Percentiles rank a stretch among this genome's conserved stretches.
These are phyloP conservation scores for Zasmidium citrigriseum DNA, from an alignment of 2,329 filamentous ascomycete species.

Conservation along the genomic window DNA sequence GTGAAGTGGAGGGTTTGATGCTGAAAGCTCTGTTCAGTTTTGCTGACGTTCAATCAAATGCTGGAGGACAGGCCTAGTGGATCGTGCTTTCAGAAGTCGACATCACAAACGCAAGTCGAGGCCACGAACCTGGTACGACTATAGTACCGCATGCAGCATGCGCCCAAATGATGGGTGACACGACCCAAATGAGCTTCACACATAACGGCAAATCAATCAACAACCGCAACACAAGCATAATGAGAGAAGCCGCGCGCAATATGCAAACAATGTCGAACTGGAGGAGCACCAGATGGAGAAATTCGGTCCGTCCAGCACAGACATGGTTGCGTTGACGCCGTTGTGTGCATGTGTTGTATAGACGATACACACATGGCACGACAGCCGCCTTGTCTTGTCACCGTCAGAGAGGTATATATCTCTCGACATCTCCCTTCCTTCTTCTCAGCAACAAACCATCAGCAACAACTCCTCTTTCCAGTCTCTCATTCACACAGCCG, in stretches of 20 bases:
- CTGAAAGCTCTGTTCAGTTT: too few species aligned
- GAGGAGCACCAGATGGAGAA: conserved; percentile 10
- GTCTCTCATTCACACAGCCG: conserved; percentile 7
- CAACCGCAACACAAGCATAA: neutral
- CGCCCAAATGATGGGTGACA: neutral
- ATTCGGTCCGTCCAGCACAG: conserved; percentile 7
- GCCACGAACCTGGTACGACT: neutral
- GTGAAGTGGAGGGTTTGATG: too few species aligned
- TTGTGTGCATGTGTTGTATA: conserved; percentile 14
- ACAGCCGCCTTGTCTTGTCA: neutral
- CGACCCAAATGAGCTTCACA: neutral
- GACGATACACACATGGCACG: conserved; percentile 13
- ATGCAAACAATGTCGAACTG: neutral
- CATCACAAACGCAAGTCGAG: neutral
- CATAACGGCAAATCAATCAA: neutral
- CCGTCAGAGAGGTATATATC: conserved; percentile 5
- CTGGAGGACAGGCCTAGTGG: too few species aligned
- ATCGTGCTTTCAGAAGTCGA: neutral
- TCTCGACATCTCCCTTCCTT: neutral
- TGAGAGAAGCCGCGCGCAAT: neutral
- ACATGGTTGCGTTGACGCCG: conserved; percentile 17
- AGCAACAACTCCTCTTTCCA: conserved; percentile 3
- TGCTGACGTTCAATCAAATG: too few species aligned
- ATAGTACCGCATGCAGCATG: neutral
- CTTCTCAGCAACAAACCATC: conserved; percentile 1